Percentiles rank a stretch among this genome's conserved stretches.
Evolutionary conservation across 164 flowering plant species (phyloP).

Genomic region (Magnolia kwangsiensis): DNA sequence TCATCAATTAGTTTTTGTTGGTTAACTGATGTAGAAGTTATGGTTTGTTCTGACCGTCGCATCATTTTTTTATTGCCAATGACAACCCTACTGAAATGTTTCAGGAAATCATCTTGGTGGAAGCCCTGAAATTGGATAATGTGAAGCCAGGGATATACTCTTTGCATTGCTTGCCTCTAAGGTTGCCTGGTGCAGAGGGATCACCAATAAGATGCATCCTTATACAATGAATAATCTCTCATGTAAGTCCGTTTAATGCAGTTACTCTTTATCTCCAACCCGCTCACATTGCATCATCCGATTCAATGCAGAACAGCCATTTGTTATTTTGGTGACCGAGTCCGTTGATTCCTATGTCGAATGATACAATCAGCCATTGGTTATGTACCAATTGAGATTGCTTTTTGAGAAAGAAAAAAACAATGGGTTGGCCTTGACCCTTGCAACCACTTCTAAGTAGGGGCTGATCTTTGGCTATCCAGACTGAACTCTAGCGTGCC

Average conservation of each 20-base stretch:
- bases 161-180: conserved; percentile 74
- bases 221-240: conserved; percentile 21
- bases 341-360: too few relatives aligned
- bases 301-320: too few relatives aligned
- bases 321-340: too few relatives aligned
- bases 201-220: conserved; percentile 60
- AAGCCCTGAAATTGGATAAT: conserved; percentile 67
- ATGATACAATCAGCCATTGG: too few relatives aligned
- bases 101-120: conserved; percentile 40
- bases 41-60: neutral
- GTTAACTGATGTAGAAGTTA: neutral
- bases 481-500: too few relatives aligned
- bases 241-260: neutral
- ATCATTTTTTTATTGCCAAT: conserved; percentile 3
- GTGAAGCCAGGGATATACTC: conserved; percentile 53
- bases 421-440: too few relatives aligned
- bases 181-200: conserved; percentile 77
- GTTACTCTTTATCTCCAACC: neutral
- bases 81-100: conserved; percentile 1
- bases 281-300: too few relatives aligned
- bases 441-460: too few relatives aligned
- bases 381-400: too few relatives aligned
- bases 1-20: neutral
- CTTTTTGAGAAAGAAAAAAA: too few relatives aligned
- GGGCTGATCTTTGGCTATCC: too few relatives aligned